Evolutionary conservation across 2,329 filamentous ascomycete species (phyloP), one percentile per base, ranked within the genome.

Genomic region (Sporothrix humicola): DNA sequence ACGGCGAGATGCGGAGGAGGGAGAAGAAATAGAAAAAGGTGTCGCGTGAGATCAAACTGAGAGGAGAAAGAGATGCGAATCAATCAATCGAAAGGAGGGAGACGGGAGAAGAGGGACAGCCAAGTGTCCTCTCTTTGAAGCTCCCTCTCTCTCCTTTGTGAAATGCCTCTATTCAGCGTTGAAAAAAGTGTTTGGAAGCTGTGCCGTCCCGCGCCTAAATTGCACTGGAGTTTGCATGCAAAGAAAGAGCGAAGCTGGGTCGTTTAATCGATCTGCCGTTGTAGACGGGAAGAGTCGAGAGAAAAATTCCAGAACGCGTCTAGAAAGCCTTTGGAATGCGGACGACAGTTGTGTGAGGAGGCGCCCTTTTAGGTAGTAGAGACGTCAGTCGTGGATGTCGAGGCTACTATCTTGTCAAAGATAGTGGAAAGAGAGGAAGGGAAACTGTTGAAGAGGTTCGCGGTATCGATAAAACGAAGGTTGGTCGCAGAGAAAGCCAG

Each of bases 81-180:
- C 26, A 63, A 20, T 71, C 46, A 31, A 69, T 37, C 31, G 31
- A 70, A 72, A 71, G 63, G 69, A 73, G 54, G 69, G 73, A 73
- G 72, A 63, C 59, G 63, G 72, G 72, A 74, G 72, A 73, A 73
- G 72, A 74, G 73, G 72, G 72, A 73, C 69, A 71, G 59, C 58
- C 58, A 20, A 66, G 66, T 71, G 73, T 73, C 73, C 73, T 72
- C 71, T 74, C 73, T 74, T 71, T 56, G 59, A 20, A 52, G 37
- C 73, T 73, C 73, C 73, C 73, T 71, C 73, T 72, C 73, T 56
- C 71, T 74, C 73, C 71, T 65, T 42, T 63, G 13, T 20, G 37
- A 61, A 58, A 72, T 66, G 59, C 48, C 71, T 72, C 71, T 66
- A 44, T 56, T 54, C 71, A 66, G 59, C 46, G 48, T 66, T 37